phyloP scores from a whole-genome alignment of 345 rosid species.

The Euphorbia lathyris region DNA sequence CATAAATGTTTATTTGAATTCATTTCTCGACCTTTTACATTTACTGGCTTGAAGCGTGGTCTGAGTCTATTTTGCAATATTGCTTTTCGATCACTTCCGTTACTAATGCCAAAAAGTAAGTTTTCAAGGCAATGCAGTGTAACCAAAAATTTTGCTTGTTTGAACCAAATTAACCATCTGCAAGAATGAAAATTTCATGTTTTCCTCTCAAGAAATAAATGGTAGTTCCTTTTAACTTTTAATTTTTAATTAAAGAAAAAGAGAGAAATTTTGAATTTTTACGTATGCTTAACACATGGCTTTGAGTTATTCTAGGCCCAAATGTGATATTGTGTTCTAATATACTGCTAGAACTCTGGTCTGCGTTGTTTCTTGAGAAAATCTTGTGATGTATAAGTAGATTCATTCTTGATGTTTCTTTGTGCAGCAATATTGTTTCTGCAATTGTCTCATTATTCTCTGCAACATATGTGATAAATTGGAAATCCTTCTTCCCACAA shows the following conservation, averaged over 20 bases:
- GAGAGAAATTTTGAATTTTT: neutral
- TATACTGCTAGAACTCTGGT: neutral
- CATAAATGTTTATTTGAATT: no score
- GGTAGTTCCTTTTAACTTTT: neutral
- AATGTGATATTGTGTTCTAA: conserved; percentile 3
- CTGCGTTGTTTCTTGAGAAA: neutral
- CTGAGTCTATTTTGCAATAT: no score
- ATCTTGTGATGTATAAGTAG: neutral
- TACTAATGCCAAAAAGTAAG: no score
- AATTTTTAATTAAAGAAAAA: no score
- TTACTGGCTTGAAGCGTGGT: no score
- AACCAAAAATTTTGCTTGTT: no score
- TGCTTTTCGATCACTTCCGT: no score
- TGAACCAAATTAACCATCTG: no score
- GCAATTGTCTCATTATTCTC: conserved; percentile 67
- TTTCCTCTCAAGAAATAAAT: no score
- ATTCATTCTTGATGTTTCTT: conserved; percentile 9
- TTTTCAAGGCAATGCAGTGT: no score
- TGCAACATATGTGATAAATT: conserved; percentile 58
- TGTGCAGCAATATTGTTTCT: conserved; percentile 62
- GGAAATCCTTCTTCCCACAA: conserved; percentile 72
- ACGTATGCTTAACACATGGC: neutral
- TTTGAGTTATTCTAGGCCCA: neutral
- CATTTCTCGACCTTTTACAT: no score
- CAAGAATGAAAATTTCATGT: no score